A percentile compares a stretch with the other conserved stretches of the same genome.
phyloP scores from a whole-genome alignment of 805 yeast genomes.

The Ogataea wickerhamii region DNA sequence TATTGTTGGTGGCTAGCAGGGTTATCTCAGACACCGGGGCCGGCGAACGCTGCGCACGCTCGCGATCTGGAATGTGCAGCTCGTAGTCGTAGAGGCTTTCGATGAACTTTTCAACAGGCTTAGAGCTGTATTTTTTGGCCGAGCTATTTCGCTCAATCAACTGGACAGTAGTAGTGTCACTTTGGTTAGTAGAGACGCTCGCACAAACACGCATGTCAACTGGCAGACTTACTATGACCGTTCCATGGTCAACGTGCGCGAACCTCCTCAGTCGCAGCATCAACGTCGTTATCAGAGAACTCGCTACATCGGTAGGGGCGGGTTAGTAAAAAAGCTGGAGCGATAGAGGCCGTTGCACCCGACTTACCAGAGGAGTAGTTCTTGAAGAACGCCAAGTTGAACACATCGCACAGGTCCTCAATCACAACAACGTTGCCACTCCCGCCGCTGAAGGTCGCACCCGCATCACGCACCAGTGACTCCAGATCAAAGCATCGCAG shows the following conservation, averaged over 20 bases:
- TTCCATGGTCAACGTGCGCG: conserved; percentile 15
- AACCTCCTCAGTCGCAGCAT: conserved; percentile 22
- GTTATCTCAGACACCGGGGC: background rate
- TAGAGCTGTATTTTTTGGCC: conserved; percentile 15
- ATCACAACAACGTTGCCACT: conserved; percentile 19
- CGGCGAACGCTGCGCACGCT: background rate
- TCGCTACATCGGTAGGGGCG: conserved; percentile 17
- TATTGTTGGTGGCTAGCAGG: background rate
- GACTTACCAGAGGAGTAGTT: conserved; percentile 25
- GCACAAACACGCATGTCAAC: background rate
- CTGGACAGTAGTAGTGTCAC: conserved; percentile 9
- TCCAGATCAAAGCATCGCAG: conserved; percentile 16
- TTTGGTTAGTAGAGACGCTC: background rate
- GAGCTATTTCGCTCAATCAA: conserved; percentile 15
- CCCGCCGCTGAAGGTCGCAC: background rate
- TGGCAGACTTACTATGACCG: conserved; percentile 25
- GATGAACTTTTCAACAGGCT: conserved; percentile 20
- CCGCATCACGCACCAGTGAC: conserved; percentile 11
- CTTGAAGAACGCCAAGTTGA: conserved; percentile 24
- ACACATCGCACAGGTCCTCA: conserved; percentile 28
- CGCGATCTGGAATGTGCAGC: conserved; percentile 5
- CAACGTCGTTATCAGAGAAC: conserved; percentile 14
- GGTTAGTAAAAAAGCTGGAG: background rate
- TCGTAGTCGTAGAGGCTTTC: conserved; percentile 24
- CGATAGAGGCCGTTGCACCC: background rate